Evolutionary conservation across 352 stramenopile genomes (phyloP), one percentile per base, ranked within the genome.

Genomic region (Achlya hypogyna): DNA sequence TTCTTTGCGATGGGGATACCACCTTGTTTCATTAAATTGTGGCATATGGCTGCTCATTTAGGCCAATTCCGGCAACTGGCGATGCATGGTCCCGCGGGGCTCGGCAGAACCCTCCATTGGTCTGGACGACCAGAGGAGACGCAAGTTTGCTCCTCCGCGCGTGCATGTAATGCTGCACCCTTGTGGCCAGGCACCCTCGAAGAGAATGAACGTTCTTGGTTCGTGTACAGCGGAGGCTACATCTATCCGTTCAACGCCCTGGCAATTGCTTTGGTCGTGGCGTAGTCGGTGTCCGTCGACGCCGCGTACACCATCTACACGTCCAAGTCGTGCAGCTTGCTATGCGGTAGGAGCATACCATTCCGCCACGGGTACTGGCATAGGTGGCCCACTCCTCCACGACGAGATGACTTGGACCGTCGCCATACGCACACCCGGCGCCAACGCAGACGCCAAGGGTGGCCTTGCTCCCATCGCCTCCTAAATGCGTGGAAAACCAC

Each of bases 251-350:
- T 14, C 34, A 42, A 42, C 6, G 34, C 34, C 6, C 6, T 42
- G 34, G 51, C n/a, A 29, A 63, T 63, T 28, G 43, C 22, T 8
- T 63, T 32, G 12, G 54, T 63, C 31, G 54, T 51, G 20, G 25
- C n/a, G 22, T 51, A 63, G 34, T 42, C 14, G 34, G 14, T 14
- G 34, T 91, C 82, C 12, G 71, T 56, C 4, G 80, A 89, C 8
- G 78, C 80, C 1, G 82, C 72, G 60, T 87, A 91, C 38, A 91
- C 75, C 82, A 91, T 91, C 34, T 42, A 42, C 6, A 16, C 6
- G 34, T 14, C 6, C 6, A 42, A 6, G 34, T 42, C 34, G 34
- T 14, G 34, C 14, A 6, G 6, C 34, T 42, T 14, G 6, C 14
- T 14, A 42, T 16, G 6, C 34, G 34, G 6, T 42, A 14, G 34